phyloP scores from a whole-genome alignment of 164 flowering plant species.

The Macadamia tetraphylla region DNA sequence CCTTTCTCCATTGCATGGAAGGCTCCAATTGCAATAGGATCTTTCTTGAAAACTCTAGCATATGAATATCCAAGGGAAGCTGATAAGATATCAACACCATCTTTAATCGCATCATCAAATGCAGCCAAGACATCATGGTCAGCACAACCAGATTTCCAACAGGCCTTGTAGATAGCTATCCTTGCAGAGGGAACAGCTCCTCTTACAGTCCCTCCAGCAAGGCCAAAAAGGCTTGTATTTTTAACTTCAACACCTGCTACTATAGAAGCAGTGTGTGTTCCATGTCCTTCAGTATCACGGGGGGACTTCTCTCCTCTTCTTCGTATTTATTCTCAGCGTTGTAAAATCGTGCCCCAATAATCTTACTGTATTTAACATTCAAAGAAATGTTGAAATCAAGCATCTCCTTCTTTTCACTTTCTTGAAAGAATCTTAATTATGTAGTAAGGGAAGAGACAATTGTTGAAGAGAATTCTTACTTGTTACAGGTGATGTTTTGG shows the following conservation, averaged over 20 bases:
- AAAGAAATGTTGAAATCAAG: too few relatives aligned
- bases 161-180: slow-evolving; percentile 58
- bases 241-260: slow-evolving; percentile 40
- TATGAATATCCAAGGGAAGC: slow-evolving; percentile 42
- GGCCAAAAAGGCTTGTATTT: slow-evolving; percentile 43
- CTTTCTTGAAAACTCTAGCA: slow-evolving; percentile 15
- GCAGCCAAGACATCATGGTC: slow-evolving; percentile 52
- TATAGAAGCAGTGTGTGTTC: slow-evolving; percentile 67
- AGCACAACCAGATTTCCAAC: slow-evolving; percentile 42
- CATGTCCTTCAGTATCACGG: slow-evolving; percentile 54
- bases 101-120: slow-evolving; percentile 63
- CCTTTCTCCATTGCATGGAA: slow-evolving; percentile 54
- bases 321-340: slow-evolving; percentile 7
- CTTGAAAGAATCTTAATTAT: too few relatives aligned
- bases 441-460: too few relatives aligned
- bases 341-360: slow-evolving; percentile 60
- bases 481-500: slow-evolving; percentile 31
- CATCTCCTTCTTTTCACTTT: too few relatives aligned
- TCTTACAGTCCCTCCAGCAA: slow-evolving; percentile 56
- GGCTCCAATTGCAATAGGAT: slow-evolving; percentile 55
- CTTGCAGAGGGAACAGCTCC: slow-evolving; percentile 61
- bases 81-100: slow-evolving; percentile 60
- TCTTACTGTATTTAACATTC: slow-evolving; percentile 33
- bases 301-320: slow-evolving; percentile 17
- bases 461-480: slow-evolving; percentile 8